Base-by-base conservation (phyloP, 2,329 filamentous ascomycete species). In the Colletotrichum sp. region DNA sequence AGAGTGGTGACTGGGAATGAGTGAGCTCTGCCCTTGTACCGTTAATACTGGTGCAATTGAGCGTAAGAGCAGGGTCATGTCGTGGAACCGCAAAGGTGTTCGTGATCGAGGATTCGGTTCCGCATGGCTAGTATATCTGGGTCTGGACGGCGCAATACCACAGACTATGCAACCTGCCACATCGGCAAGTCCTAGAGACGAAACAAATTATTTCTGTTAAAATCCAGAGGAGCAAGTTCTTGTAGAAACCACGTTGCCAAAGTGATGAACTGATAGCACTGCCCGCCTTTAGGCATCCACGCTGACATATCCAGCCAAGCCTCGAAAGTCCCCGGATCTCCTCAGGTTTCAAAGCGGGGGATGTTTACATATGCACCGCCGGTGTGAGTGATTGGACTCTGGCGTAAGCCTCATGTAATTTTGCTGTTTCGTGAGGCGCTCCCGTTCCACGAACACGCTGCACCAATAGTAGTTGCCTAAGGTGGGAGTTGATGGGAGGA, bases 171-270 rank as follows among this genome's bases (percentile, higher is more conserved):
- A 39, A 5, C 36, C 36, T 7, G 6, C n/a, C 11, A 48, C 5
- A 0, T 48, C 39, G 5, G 7, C 1, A 22, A 22, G 44, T 48
- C 8, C 15, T 5, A 9, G 8, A 0, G 39, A 44, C 19, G 4
- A 44, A 6, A 4, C 9, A 44, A 6, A 2, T 2, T 48, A 13
- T 22, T 48, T 48, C 6, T 0, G 44, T 0, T 4, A 22, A 22
- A 6, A 22, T 1, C 4, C 0, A 13, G 12, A 48, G 44, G 19
- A 12, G 0, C 0, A 22, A 2, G 1, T 48, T 22, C 39, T 2
- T n/a, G 11, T 48, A n/a, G 19, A 22, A 1, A 22, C 1, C 39
- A 2, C 2, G 2, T 48, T 4, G 3, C 11, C 19, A 48, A 6
- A 48, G 11, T 6, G 2, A 22, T 22, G 3, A n/a, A n/a, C 44